Percentiles rank a stretch among this genome's conserved stretches.
Conservation (phyloP, 2,329 filamentous ascomycete species). For the Niveomyces coronatus region DNA sequence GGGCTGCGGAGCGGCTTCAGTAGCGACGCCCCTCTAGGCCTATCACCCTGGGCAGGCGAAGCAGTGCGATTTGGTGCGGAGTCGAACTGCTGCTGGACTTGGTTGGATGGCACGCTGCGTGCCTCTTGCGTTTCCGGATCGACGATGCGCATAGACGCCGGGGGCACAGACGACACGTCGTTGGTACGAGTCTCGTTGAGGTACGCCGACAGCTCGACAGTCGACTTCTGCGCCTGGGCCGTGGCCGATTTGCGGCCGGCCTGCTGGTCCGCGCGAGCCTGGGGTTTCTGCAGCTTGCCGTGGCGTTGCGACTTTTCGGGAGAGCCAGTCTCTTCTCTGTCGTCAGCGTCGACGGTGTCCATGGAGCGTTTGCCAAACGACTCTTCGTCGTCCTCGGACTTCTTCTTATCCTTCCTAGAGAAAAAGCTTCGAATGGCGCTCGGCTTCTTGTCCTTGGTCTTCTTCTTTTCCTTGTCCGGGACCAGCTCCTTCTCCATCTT, state of each 20-base stretch:
- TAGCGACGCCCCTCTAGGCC: too few species aligned
- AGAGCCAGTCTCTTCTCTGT: slow-evolving; percentile 34
- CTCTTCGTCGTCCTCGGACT: slow-evolving; percentile 48
- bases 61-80: slow-evolving; percentile 21
- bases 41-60: slow-evolving; percentile 33
- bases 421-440: slow-evolving; percentile 50
- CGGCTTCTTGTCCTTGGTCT: slow-evolving; percentile 55
- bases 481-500: slow-evolving; percentile 46
- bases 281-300: slow-evolving; percentile 63
- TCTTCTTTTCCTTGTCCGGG: slow-evolving; percentile 63
- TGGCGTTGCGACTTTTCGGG: slow-evolving; percentile 46
- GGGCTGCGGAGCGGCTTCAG: slow-evolving; percentile 19
- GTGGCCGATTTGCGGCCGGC: slow-evolving; percentile 25
- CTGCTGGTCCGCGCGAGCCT: slow-evolving; percentile 33
- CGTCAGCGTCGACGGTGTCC: slow-evolving; percentile 40
- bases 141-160: slow-evolving; percentile 48
- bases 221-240: slow-evolving; percentile 21
- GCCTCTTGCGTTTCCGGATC: slow-evolving; percentile 39
- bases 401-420: slow-evolving; percentile 52
- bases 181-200: slow-evolving; percentile 37
- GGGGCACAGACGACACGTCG: slow-evolving; percentile 45
- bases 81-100: slow-evolving; percentile 18
- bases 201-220: slow-evolving; percentile 32
- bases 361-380: slow-evolving; percentile 52
- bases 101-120: slow-evolving; percentile 24